These are phyloP conservation scores for Gossypium australe DNA, from an alignment of 345 rosid genomes.

Conservation along the genomic window DNA sequence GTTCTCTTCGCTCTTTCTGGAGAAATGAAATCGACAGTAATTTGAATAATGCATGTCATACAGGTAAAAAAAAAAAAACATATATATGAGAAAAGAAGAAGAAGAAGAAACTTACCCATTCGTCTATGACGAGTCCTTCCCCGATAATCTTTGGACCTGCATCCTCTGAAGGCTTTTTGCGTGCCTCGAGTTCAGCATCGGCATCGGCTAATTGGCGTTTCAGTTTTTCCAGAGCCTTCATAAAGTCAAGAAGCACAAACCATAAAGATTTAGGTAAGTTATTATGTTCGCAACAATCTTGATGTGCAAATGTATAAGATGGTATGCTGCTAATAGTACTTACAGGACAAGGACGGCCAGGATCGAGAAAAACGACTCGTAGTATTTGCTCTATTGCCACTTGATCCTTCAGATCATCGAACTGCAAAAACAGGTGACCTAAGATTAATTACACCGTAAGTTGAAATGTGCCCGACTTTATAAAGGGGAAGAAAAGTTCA, in stretches of 20 bases:
- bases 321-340: constrained; percentile 19
- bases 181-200: constrained; percentile 75
- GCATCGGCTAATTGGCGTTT: constrained; percentile 86
- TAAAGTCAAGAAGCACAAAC: constrained; percentile 1
- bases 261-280: background rate
- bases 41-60: background rate
- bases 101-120: constrained; percentile 66
- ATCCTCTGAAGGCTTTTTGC: constrained; percentile 82
- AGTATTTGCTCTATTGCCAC: constrained; percentile 71
- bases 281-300: background rate
- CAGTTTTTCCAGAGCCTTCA: constrained; percentile 72
- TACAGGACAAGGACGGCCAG: constrained; percentile 71
- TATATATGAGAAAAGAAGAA: too few species aligned
- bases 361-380: constrained; percentile 81
- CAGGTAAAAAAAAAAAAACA: background rate
- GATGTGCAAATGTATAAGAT: background rate
- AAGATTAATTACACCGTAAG: background rate
- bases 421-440: constrained; percentile 37
- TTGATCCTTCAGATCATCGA: constrained; percentile 93
- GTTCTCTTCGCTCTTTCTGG: constrained; percentile 95
- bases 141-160: constrained; percentile 79
- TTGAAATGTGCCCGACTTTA: too few species aligned
- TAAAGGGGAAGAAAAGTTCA: background rate
- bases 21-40: background rate
- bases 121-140: constrained; percentile 99